Conservation (phyloP, 139 green algal species). For the Chlamydomonas sp. region DNA sequence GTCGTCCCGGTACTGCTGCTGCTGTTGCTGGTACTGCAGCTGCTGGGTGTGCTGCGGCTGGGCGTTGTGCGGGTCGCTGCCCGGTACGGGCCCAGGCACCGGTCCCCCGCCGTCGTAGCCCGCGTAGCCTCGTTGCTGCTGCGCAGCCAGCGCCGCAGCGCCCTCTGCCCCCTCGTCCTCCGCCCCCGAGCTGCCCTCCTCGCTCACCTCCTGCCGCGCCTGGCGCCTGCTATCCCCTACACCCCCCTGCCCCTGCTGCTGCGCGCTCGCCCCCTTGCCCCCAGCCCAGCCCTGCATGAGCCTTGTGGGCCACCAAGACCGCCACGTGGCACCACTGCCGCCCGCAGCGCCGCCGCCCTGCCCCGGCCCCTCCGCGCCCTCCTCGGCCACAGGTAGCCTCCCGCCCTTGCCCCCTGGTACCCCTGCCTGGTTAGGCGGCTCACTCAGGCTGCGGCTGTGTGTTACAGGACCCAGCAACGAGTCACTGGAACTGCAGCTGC, state of each 20-base stretch:
- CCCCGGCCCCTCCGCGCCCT: background rate
- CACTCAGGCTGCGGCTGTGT: conserved; percentile 35
- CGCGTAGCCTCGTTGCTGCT: background rate
- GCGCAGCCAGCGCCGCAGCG: background rate
- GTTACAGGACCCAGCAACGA: background rate
- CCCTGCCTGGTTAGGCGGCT: conserved; percentile 15
- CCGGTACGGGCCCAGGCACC: background rate
- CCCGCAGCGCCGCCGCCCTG: conserved; percentile 10
- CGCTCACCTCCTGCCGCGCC: background rate
- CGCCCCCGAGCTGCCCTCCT: background rate
- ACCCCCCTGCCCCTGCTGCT: conserved; percentile 6
- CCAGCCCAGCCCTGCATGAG: conserved; percentile 31
- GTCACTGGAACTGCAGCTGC: conserved; percentile 9
- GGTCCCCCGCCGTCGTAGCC: background rate
- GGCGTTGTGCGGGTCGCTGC: background rate
- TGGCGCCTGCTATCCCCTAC: background rate
- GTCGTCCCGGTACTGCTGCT: background rate
- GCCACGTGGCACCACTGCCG: conserved; percentile 16
- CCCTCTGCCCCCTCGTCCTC: background rate
- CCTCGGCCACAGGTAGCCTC: background rate
- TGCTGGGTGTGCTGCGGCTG: background rate
- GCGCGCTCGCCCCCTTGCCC: conserved; percentile 17
- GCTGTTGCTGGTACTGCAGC: background rate
- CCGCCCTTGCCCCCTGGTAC: background rate
- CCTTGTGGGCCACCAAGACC: conserved; percentile 36